These are phyloP conservation scores for Fusarium austroafricanum DNA, from an alignment of 2,329 filamentous ascomycete species.

Conservation along the genomic window DNA sequence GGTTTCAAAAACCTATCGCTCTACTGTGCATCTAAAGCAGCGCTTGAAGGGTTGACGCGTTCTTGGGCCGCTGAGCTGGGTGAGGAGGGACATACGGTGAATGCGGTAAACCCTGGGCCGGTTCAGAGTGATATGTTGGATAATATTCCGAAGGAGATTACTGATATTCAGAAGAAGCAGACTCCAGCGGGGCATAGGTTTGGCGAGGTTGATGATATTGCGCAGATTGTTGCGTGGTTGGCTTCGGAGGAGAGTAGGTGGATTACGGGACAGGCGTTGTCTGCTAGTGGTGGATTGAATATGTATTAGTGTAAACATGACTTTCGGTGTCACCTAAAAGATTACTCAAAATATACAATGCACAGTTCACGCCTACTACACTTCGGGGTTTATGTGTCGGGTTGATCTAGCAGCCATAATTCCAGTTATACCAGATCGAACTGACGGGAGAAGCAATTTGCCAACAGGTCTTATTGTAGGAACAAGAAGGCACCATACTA, in stretches of 20 bases:
- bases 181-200: slow-evolving; percentile 65
- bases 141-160: slow-evolving; percentile 44
- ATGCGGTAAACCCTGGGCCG: slow-evolving; percentile 69
- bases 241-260: slow-evolving; percentile 61
- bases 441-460: no score
- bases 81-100: slow-evolving; percentile 67
- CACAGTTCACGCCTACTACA: not conserved
- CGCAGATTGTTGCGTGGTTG: slow-evolving; percentile 66
- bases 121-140: slow-evolving; percentile 69
- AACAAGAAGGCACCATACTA: no score
- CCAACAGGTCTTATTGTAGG: no score
- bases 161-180: slow-evolving; percentile 33
- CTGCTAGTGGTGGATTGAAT: slow-evolving; percentile 58
- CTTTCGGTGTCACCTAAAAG: no score
- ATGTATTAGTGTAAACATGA: slow-evolving; percentile 15
- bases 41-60: slow-evolving; percentile 58
- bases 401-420: no score
- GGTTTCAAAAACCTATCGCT: slow-evolving; percentile 28
- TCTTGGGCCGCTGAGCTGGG: slow-evolving; percentile 65
- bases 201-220: slow-evolving; percentile 65
- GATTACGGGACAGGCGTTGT: slow-evolving; percentile 67
- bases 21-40: slow-evolving; percentile 33
- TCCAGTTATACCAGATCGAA: no score
- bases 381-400: no score
- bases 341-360: no score